Base-by-base conservation (phyloP, 78 protist species). In the Dictyostelium purpureum region DNA sequence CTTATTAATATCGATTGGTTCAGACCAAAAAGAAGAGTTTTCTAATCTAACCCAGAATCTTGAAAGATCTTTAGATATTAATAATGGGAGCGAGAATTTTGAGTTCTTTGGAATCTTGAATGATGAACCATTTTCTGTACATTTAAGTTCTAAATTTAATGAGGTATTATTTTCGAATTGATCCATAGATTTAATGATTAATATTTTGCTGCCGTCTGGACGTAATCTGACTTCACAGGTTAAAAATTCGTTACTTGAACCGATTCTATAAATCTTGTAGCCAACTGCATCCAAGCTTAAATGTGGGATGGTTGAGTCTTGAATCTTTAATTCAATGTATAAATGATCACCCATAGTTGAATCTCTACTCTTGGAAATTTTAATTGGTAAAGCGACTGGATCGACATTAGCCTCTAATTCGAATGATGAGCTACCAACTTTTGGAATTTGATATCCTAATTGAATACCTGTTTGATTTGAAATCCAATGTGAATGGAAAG, bases 401-500 rank as follows among this genome's bases (percentile, higher is more conserved):
- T 69, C 52, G 4, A 38, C 24, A 37, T 54, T 45, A 18, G 74
- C 77, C 19, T 40, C 37, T 24, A 56, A 38, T 18, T 57, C 35
- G 24, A 40, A 35, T 19, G 9, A 18, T 14, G n/a, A 18, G 18
- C 67, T 51, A 24, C 49, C 89, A 70, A 63, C 45, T 6, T 45
- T 40, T 77, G 82, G 73, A 4, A 73, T 63, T 19, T 40, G 31
- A 45, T 85, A 85, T 43, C 61, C 82, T 1, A 85, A 38, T 2
- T 19, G 35, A 2, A 37, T 18, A 37, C 92, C 92, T 12, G 92
- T 85, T 33, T 59, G 71, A 59, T 85, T 85, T 43, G 49, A 38
- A 47, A 85, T 56, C 92, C 92, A 85, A 73, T 85, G 92, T 42
- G 92, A 85, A 74, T 85, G 92, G 59, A 70, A 85, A 1, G 74